phyloP scores from a whole-genome alignment of 75 land plant genomes.

The Cunninghamia lanceolata region DNA sequence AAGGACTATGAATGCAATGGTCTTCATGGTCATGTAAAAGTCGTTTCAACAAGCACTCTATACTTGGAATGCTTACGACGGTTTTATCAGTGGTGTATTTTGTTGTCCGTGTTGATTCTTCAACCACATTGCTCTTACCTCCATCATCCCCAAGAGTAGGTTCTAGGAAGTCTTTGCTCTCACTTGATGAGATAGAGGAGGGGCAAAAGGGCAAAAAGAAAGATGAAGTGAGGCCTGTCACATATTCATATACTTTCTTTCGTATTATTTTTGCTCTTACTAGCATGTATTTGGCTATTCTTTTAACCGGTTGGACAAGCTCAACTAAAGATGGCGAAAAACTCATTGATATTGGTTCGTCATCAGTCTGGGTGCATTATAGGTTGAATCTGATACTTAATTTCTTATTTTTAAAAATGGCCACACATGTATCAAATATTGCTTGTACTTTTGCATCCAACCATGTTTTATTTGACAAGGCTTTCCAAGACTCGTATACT shows the following conservation, averaged over 20 bases:
- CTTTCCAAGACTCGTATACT: too few species aligned
- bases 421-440: too few species aligned
- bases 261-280: slow-evolving; percentile 95
- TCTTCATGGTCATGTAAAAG: slow-evolving; percentile 72
- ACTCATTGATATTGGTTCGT: slow-evolving; percentile 93
- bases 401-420: too few species aligned
- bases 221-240: slow-evolving; percentile 72
- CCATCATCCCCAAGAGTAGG: too few species aligned
- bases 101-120: slow-evolving; percentile 95
- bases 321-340: slow-evolving; percentile 57
- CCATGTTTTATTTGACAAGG: too few species aligned
- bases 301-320: slow-evolving; percentile 91
- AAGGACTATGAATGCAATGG: slow-evolving; percentile 93
- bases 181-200: slow-evolving; percentile 58
- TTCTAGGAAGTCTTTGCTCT: too few species aligned
- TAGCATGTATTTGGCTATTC: slow-evolving; percentile 98
- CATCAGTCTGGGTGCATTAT: slow-evolving; percentile 98
- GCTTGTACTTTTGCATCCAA: too few species aligned
- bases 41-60: slow-evolving; percentile 81
- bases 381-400: too few species aligned
- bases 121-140: slow-evolving; percentile 90
- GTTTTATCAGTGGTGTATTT: slow-evolving; percentile 92
- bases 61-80: slow-evolving; percentile 93
- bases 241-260: slow-evolving; percentile 89
- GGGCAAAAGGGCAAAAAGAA: slow-evolving; percentile 40